Base-by-base conservation (phyloP, 192 early-diverging fungal species). In the Ambispora gerdemannii region DNA sequence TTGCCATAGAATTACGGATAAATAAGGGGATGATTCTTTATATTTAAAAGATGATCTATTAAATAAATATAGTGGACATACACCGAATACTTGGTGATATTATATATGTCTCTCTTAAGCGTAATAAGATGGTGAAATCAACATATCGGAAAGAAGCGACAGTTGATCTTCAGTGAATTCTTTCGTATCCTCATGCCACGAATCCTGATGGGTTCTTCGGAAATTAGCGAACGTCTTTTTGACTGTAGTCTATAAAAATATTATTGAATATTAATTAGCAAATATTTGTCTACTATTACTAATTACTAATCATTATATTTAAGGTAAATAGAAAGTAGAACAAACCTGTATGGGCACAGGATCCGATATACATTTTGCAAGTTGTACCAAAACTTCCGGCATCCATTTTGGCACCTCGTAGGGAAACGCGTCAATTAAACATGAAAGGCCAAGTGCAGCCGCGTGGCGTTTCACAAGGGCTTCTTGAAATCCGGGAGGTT, bases 361-460 rank as follows among this genome's bases (percentile, higher is more conserved):
- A 67, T 95, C 94, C 24, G 87, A 89, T 32, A 91, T 88, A 77
- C 89, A 94, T 11, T 76, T 73, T 4, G 93, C 85, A 25, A 98
- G 74, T 67, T 75, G 72, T 22, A 94, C 91, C 70, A 98, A 83
- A 19, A 93, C 87, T 49, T 81, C 80, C 3, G 96, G 96, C 87
- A 97, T 82, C 92, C 94, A 96, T 33, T 84, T 79, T 3, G 96
- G 95, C 1, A 98, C 88, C 17, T 92, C 91, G 74, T 98, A 98
- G 2, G 96, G 96, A 72, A 95, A 96, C 0, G 95, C 94, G 58
- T 91, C 84, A 3, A 97, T 81, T 8, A 98, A 76, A 2, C 90
- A 89, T 15, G 92, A 84, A n/a, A 98, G 76, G 0, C 95, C 96
- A 62, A 98, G 78, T n/a, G 93, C 93, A 19, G 90, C 93, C 0